Base-by-base conservation (phyloP, 2,329 filamentous ascomycete genomes). In the Immersiporthe knoxdaviesiana region DNA sequence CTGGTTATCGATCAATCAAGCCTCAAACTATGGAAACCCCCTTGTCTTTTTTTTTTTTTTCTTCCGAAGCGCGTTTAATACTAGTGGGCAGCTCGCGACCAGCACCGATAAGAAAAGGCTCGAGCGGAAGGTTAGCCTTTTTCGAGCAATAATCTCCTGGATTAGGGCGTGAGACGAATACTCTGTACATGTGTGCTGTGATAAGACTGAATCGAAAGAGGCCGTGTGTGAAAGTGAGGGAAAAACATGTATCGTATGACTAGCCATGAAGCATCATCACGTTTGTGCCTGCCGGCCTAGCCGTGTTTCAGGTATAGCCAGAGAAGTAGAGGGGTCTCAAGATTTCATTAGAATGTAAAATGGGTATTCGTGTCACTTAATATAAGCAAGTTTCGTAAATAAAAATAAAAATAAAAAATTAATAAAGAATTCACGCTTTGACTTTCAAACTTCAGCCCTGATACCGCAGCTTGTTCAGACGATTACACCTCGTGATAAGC, bases 401-500 rank as follows among this genome's bases (percentile, higher is more conserved):
- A 35, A 35, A 7, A 10, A 7, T 39, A 4, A 39, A 39, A 10
- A 39, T 2, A 39, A 39, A 8, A 35, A 35, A 8, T 8, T 8
- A 35, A 16, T 21, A 18, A 4, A 44, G 7, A 44, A n/a, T n/a
- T 21, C 21, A 16, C 44, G 44, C 44, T 47, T 10, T 47, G 44
- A 47, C 7, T 8, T 10, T 47, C 18, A 21, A 47, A 11, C 5
- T n/a, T 11, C n/a, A 16, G 44, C 44, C 10, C 3, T 21, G n/a
- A 18, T 14, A 32, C 10, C 24, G 8, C n/a, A 35, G 8, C 27
- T 56, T 32, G 2, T 37, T 11, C n/a, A 12, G 35, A 44, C 1
- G 2, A 16, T 27, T 62, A 62, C 24, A 62, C 59, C 14, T 41
- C 59, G 35, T 62, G 59, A 30, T 62, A 62, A 37, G 59, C 59